Conservation (phyloP, 2,329 filamentous ascomycete genomes). For the Hortaea sp. region DNA sequence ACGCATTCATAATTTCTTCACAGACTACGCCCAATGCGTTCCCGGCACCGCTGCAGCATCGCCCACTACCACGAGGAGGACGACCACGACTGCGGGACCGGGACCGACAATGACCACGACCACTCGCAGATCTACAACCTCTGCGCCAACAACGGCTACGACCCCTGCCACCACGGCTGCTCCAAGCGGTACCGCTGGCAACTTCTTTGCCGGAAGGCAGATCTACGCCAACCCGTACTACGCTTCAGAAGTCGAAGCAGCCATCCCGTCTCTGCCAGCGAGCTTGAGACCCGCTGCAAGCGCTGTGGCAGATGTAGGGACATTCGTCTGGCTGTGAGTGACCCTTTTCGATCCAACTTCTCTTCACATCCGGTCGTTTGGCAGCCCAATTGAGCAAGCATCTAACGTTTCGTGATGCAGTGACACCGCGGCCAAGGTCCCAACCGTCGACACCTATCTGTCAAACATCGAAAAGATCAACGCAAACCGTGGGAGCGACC, state of each 20-base stretch:
- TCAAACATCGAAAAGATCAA: conserved; percentile 39
- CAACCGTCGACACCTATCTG: conserved; percentile 38
- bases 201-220: conserved; percentile 41
- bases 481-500: conserved; percentile 23
- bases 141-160: conserved; percentile 5
- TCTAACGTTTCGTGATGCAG: not conserved
- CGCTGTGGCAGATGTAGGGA: no score
- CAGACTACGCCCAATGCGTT: conserved; percentile 17
- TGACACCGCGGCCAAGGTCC: conserved; percentile 41
- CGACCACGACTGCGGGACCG: no score
- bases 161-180: conserved; percentile 1
- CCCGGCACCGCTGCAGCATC: conserved; percentile 8
- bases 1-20: no score
- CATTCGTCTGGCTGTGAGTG: no score
- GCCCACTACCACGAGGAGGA: no score
- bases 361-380: no score
- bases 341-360: no score
- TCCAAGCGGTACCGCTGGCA: conserved; percentile 33
- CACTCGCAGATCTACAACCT: conserved; percentile 9
- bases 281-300: conserved; percentile 28
- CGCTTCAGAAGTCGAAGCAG: conserved; percentile 43
- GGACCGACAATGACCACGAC: conserved; percentile 6
- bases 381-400: no score
- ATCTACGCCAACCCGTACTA: conserved; percentile 46
- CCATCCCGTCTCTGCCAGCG: conserved; percentile 52